These are phyloP conservation scores for Toxicodendron radicans DNA, from an alignment of 345 rosid genomes.

Conservation along the genomic window DNA sequence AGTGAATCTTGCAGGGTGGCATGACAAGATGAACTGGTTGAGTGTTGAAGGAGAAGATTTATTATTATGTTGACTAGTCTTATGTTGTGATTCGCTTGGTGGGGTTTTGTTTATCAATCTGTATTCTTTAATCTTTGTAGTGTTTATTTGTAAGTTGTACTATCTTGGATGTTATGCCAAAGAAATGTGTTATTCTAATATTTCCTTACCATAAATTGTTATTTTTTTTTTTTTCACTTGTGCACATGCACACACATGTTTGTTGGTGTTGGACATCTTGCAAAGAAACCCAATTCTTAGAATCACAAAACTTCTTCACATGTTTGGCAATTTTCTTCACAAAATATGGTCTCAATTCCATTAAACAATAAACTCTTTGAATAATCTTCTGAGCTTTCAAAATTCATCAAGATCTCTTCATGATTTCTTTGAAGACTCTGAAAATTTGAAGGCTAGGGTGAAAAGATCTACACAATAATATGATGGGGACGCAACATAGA, in stretches of 20 bases:
- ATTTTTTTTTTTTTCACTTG: no score
- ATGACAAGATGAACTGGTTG: slow-evolving; percentile 5
- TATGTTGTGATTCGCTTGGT: slow-evolving; percentile 5
- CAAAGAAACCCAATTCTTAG: background rate
- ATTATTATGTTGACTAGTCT: slow-evolving; percentile 2
- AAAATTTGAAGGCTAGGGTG: background rate
- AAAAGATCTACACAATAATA: background rate
- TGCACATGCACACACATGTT: slow-evolving; percentile 39
- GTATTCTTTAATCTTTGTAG: slow-evolving; percentile 22
- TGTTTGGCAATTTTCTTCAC: background rate
- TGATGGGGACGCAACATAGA: slow-evolving; percentile 8
- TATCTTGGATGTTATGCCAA: background rate
- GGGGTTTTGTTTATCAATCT: slow-evolving; percentile 12
- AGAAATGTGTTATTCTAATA: background rate
- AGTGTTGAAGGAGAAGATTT: slow-evolving; percentile 11
- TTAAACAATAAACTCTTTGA: no score
- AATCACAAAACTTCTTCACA: background rate
- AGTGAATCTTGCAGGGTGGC: background rate
- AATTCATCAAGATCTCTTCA: no score
- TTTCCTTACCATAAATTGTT: background rate
- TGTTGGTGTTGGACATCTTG: slow-evolving; percentile 21
- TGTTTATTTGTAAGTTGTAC: slow-evolving; percentile 18
- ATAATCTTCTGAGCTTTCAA: no score
- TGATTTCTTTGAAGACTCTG: background rate
- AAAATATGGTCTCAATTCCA: background rate